Evolutionary conservation across 140 eudicot species (phyloP), one percentile per base, ranked within the genome.

Genomic region (Ambrosia hybrid): DNA sequence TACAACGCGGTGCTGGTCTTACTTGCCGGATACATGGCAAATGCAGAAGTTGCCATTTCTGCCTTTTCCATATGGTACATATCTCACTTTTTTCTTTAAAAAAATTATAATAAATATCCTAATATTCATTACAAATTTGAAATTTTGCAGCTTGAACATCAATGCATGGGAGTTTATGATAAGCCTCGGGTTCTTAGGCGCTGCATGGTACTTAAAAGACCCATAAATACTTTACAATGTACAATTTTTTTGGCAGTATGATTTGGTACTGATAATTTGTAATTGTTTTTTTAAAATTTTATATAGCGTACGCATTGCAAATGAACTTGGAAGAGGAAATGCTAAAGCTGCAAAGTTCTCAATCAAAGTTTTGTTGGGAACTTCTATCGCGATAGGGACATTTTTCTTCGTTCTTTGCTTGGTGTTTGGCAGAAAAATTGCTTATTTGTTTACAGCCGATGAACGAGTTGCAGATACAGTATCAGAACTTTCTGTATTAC

Each of bases 61-160:
- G 96, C 98, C 72, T 92, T 92, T 83, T 92, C 98, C 65, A 89
- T 92, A 45, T 89, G 98, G 98, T 89, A 79, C 68, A 67, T 13
- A 64, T n/a, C 17, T 78, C 8, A 41, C 13, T 13, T 45, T 16
- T 6, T 5, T 60, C 26, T 46, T 26, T 14, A 26, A 9, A 5
- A 5, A 16, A 67, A 21, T 13, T 26, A 3, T 51, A 13, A 16
- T 30, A 39, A 57, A 17, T 21, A 36, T 58, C 11, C 11, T 13
- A 30, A 68, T 9, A 3, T 59, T 33, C 9, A 52, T 67, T 2
- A 12, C 0, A 49, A 13, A 3, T 67, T 48, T 52, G 17, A 41
- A 45, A n/a, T 10, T 79, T 82, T 83, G 78, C 92, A 92, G 98
- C 89, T 88, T 92, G 14, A 92, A 89, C 77, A 71, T 92, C 66